phyloP scores from a whole-genome alignment of 1,284 basidiomycete genomes.

The Sporisorium graminicola region DNA sequence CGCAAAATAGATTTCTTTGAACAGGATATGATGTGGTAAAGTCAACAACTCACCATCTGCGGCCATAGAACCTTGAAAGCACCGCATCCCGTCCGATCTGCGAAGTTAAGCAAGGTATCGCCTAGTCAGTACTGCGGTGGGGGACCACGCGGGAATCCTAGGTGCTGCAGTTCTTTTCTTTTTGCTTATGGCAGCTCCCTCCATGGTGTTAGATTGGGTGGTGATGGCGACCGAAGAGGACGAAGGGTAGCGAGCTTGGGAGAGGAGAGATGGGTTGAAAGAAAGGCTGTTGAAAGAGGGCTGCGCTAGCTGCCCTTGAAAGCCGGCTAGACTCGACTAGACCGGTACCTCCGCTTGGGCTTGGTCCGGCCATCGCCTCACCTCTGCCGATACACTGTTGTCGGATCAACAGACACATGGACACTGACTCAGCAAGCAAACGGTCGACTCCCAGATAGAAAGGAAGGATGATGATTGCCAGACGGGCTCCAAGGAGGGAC shows the following conservation, averaged over 20 bases:
- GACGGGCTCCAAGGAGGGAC: not conserved
- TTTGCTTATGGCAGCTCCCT: not conserved
- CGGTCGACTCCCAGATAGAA: too few species aligned
- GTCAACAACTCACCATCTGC: too few species aligned
- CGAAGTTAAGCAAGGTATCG: constrained; percentile 83
- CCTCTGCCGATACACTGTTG: too few species aligned
- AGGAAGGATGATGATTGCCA: too few species aligned
- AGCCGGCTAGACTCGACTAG: not conserved
- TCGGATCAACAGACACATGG: too few species aligned
- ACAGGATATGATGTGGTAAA: too few species aligned
- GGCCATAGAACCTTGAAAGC: constrained; percentile 83
- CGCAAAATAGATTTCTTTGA: too few species aligned
- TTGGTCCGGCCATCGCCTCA: not conserved
- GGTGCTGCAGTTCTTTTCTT: constrained; percentile 63
- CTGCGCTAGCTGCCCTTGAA: not conserved
- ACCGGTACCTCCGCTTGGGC: constrained; percentile 5
- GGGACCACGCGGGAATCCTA: constrained; percentile 85
- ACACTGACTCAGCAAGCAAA: too few species aligned
- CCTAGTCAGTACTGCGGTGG: constrained; percentile 86
- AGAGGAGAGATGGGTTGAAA: too few species aligned
- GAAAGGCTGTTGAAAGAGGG: constrained; percentile 1
- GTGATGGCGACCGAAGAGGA: not conserved
- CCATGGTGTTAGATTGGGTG: not conserved
- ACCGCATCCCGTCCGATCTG: constrained; percentile 85
- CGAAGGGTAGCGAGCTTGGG: not conserved